Evolutionary conservation across 2,329 filamentous ascomycete genomes (phyloP).

Genomic region (Lachnellula hyalina): DNA sequence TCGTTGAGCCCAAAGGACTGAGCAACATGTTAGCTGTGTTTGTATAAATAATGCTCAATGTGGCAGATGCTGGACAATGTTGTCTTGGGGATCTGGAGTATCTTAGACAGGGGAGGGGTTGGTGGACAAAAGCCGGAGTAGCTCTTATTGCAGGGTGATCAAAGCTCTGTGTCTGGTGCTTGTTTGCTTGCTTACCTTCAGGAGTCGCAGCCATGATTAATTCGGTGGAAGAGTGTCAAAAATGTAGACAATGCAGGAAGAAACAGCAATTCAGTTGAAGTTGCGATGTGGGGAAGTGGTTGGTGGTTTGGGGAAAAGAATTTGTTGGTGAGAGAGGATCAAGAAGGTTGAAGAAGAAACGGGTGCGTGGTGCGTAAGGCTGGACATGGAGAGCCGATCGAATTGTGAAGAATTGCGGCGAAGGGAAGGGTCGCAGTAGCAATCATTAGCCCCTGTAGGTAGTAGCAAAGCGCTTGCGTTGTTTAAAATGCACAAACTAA

Average conservation of each 20-base stretch:
- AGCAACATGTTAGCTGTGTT: constrained; percentile 13
- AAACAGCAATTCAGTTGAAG: no score
- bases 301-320: no score
- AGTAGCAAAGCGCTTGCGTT: no score
- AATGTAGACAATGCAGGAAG: background rate
- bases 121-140: constrained; percentile 1
- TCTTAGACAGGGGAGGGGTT: constrained; percentile 5
- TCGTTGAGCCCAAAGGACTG: constrained; percentile 98
- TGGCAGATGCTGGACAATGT: background rate
- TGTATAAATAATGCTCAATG: background rate
- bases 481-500: no score
- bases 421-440: background rate
- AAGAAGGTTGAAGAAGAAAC: background rate
- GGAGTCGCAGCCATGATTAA: constrained; percentile 24
- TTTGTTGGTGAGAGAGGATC: background rate
- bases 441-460: no score
- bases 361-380: background rate
- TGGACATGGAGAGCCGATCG: background rate
- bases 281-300: no score
- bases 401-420: background rate
- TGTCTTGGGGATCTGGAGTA: constrained; percentile 5
- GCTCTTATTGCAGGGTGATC: constrained; percentile 6
- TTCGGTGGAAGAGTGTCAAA: background rate
- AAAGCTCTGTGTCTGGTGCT: constrained; percentile 10
- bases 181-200: constrained; percentile 29